phyloP scores from a whole-genome alignment of 2,329 filamentous ascomycete species.

The Colletotrichum sp. region DNA sequence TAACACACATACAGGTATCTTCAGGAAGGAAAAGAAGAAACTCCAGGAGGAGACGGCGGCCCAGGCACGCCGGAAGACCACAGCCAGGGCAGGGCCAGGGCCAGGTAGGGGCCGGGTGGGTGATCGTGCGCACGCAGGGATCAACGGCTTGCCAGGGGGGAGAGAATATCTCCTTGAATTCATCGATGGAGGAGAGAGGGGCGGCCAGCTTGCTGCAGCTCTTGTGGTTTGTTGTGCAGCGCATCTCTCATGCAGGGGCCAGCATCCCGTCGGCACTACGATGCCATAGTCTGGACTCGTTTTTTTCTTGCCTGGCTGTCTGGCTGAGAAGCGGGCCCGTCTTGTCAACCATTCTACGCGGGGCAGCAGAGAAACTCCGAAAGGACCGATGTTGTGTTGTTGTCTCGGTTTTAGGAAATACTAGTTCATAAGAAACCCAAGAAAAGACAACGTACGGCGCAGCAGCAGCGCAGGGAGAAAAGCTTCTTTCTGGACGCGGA shows the following conservation, averaged over 20 bases:
- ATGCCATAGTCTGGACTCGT: not conserved
- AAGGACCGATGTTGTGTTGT: not conserved
- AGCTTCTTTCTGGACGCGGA: not conserved
- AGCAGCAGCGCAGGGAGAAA: not conserved
- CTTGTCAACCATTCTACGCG: not conserved
- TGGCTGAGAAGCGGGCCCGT: not conserved
- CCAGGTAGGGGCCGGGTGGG: not conserved
- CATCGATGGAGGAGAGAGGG: not conserved
- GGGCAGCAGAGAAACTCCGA: not conserved
- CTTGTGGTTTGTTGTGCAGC: not conserved
- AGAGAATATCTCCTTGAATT: not conserved
- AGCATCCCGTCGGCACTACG: not conserved
- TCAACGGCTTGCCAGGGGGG: not conserved
- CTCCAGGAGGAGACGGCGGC: not conserved
- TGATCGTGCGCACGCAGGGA: conserved; percentile 2
- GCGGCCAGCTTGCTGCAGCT: not conserved
- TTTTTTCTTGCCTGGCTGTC: not conserved
- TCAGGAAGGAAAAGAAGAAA: not conserved
- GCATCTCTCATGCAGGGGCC: not conserved
- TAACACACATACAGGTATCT: not conserved
- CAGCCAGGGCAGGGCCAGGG: not conserved
- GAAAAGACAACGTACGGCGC: not conserved
- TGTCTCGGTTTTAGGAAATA: not conserved
- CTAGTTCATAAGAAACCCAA: not conserved
- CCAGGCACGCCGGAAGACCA: not conserved